Percentiles rank a stretch among this genome's conserved stretches.
Conservation (phyloP, 176 grass and related monocot genomes). For the Themeda triandra region DNA sequence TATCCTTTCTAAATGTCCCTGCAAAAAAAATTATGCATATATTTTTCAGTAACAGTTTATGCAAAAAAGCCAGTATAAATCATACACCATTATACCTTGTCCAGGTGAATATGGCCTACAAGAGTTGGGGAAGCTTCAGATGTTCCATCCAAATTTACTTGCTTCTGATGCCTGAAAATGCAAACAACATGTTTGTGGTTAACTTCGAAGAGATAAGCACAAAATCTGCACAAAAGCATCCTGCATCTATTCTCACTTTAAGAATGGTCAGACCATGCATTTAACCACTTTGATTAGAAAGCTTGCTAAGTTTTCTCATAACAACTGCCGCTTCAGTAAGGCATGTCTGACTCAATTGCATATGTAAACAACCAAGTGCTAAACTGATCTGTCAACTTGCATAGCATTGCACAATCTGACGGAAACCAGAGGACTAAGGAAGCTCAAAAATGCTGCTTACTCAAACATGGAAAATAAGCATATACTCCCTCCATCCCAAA, state of each 20-base stretch:
- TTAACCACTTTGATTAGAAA: background rate
- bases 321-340: background rate
- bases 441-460: background rate
- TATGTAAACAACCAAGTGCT: background rate
- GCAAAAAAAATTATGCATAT: conserved; percentile 17
- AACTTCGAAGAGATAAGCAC: background rate
- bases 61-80: background rate
- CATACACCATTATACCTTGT: conserved; percentile 54
- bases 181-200: background rate
- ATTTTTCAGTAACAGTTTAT: conserved; percentile 12
- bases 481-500: no score
- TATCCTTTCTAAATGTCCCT: conserved; percentile 69
- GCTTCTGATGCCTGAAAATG: conserved; percentile 68
- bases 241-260: background rate
- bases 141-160: conserved; percentile 46
- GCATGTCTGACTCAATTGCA: background rate
- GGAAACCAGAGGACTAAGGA: background rate
- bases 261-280: conserved; percentile 6
- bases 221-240: background rate
- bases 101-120: conserved; percentile 88
- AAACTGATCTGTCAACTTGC: background rate
- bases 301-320: background rate
- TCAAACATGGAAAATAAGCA: background rate
- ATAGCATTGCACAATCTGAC: background rate
- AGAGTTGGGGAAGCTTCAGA: conserved; percentile 57